Evolutionary conservation across 495 filamentous ascomycete genomes (phyloP).

Genomic region (Sordaria brevicollis): DNA sequence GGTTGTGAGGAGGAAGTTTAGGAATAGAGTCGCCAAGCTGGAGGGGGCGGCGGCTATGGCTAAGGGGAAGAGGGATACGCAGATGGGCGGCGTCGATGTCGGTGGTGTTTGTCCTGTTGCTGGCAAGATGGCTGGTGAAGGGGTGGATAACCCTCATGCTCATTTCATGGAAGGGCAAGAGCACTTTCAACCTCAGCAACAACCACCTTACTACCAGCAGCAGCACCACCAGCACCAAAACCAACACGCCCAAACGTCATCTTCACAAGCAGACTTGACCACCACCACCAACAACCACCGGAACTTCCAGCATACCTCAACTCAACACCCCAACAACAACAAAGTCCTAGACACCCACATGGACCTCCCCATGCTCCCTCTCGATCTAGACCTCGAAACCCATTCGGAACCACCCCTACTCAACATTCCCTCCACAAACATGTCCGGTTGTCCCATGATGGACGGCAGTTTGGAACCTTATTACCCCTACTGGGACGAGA

Average conservation of each 20-base stretch:
- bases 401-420: not conserved
- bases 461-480: slow-evolving; percentile 34
- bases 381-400: not conserved
- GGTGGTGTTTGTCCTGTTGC: not conserved
- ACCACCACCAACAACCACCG: not conserved
- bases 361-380: not conserved
- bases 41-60: slow-evolving; percentile 6
- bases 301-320: not conserved
- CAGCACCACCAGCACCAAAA: not conserved
- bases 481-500: slow-evolving; percentile 31
- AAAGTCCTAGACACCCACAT: not conserved
- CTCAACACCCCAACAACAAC: not conserved
- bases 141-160: not conserved
- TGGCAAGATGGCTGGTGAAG: not conserved
- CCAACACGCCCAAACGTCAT: not conserved
- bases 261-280: not conserved
- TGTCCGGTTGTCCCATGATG: slow-evolving; percentile 32
- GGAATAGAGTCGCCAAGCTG: slow-evolving; percentile 22
- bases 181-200: not conserved
- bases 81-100: not conserved
- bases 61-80: not conserved
- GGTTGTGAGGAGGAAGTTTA: slow-evolving; percentile 28
- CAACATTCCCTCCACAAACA: slow-evolving; percentile 1
- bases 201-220: not conserved
- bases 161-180: not conserved